Conservation (phyloP, 129 eudicot species). For the Pulicaria dysenterica region DNA sequence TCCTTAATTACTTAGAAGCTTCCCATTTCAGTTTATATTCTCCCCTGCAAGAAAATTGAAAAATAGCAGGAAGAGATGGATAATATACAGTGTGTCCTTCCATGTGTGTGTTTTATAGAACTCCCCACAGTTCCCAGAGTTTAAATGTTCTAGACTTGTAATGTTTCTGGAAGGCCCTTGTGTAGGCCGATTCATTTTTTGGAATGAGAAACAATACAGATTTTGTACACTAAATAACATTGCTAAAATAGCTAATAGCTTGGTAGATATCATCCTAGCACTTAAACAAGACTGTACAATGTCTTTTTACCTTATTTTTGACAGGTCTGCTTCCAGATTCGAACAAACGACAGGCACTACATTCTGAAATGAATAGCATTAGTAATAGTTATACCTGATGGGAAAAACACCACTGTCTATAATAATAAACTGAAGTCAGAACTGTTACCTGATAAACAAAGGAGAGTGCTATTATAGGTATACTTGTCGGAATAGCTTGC, state of each 20-base stretch:
- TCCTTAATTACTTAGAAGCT: no score
- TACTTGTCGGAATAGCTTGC: constrained; percentile 80
- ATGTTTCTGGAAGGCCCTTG: no score
- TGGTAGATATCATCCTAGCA: constrained; percentile 5
- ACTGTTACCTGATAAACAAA: constrained; percentile 84
- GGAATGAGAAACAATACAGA: no score
- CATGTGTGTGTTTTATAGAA: no score
- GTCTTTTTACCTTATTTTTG: constrained; percentile 73
- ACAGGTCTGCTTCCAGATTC: constrained; percentile 81
- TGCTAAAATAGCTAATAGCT: neutral
- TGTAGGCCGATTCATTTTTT: no score
- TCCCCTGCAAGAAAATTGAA: no score
- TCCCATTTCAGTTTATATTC: no score
- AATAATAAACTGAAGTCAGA: constrained; percentile 10
- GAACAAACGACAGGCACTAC: constrained; percentile 97
- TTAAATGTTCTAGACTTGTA: no score
- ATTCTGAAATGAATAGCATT: constrained; percentile 54
- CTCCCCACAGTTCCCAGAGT: no score
- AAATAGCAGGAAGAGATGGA: no score
- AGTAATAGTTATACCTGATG: constrained; percentile 16
- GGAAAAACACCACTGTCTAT: neutral
- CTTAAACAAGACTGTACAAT: constrained; percentile 4
- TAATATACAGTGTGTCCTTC: no score
- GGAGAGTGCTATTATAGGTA: constrained; percentile 92
- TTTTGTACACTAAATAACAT: no score